A percentile compares a stretch with the other conserved stretches of the same genome.
These are phyloP conservation scores for Tuber umbilicatum DNA, from an alignment of 495 filamentous ascomycete species.

Conservation along the genomic window DNA sequence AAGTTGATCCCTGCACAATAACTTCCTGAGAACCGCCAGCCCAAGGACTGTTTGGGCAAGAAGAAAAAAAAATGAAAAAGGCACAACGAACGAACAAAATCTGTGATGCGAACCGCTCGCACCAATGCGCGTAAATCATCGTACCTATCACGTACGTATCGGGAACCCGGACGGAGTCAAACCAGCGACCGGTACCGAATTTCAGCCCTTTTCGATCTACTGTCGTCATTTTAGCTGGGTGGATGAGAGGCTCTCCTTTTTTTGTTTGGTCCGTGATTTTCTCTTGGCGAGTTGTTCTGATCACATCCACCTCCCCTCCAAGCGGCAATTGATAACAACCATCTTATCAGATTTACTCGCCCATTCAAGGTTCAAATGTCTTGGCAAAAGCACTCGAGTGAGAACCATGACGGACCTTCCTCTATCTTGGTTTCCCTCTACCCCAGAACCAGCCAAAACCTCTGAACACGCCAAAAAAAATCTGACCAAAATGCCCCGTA, in stretches of 20 bases:
- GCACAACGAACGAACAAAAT: neutral
- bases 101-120: neutral
- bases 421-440: conserved; percentile 5
- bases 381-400: conserved; percentile 12
- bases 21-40: neutral
- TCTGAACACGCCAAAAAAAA: neutral
- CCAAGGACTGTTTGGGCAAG: neutral
- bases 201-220: neutral
- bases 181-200: neutral
- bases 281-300: neutral
- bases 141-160: neutral
- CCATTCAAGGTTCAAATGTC: conserved; percentile 9
- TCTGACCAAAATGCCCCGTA: neutral
- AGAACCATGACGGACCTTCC: conserved; percentile 22
- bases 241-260: neutral
- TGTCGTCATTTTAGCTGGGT: neutral
- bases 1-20: neutral
- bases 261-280: neutral
- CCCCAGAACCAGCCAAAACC: neutral
- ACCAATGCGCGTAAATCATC: neutral
- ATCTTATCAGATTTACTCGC: conserved; percentile 31
- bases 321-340: conserved; percentile 19
- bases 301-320: neutral
- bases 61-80: neutral
- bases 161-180: neutral